These are phyloP conservation scores for Candida nanaspora DNA, from an alignment of 805 yeast genomes.

Conservation along the genomic window DNA sequence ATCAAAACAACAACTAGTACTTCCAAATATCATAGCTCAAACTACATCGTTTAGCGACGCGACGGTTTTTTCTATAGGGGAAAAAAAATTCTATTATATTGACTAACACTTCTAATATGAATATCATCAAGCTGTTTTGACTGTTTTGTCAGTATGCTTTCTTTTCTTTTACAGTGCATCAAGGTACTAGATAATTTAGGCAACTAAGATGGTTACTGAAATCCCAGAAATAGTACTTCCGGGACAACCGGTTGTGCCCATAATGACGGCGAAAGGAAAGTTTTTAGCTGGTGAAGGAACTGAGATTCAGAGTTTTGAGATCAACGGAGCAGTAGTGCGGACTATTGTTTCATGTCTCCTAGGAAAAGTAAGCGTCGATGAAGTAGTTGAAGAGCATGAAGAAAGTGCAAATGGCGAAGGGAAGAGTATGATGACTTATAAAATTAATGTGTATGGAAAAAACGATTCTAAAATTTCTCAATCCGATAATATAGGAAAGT, in stretches of 20 bases:
- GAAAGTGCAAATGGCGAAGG: slow-evolving; percentile 14
- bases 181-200: no score
- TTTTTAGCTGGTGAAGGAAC: slow-evolving; percentile 65
- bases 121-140: no score
- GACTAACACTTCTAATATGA: no score
- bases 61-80: no score
- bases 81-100: no score
- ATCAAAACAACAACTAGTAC: no score
- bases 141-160: no score
- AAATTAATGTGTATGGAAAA: slow-evolving; percentile 16
- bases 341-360: slow-evolving; percentile 50
- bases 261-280: slow-evolving; percentile 29
- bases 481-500: neutral
- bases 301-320: slow-evolving; percentile 36
- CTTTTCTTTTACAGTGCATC: no score
- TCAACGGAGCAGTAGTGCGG: slow-evolving; percentile 30
- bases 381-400: slow-evolving; percentile 14
- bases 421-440: slow-evolving; percentile 5
- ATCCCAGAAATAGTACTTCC: slow-evolving; percentile 57
- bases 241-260: slow-evolving; percentile 72
- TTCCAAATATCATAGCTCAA: no score
- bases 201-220: neutral
- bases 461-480: slow-evolving; percentile 9
- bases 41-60: no score
- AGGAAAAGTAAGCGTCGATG: slow-evolving; percentile 43